Base-by-base conservation (phyloP, 164 flowering plant species). In the Chimonanthus praecox region DNA sequence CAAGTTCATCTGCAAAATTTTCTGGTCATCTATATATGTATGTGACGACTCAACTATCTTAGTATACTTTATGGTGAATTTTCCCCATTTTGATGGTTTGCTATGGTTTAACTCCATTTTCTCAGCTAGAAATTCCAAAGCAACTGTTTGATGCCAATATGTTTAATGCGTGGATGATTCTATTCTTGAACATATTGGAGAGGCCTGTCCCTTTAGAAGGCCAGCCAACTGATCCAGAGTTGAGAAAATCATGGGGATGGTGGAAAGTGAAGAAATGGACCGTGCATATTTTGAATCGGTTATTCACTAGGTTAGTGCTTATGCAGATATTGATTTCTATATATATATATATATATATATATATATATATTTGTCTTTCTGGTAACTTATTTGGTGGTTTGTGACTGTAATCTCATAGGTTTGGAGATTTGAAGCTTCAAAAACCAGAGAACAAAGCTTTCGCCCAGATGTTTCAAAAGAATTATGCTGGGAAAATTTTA, bases 231-330 rank as follows among this genome's bases (percentile, higher is more conserved):
- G 99, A 96, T 83, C 98, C 96, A 58, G 99, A 96, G 78, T 82
- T 76, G 10, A 85, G 98, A 74, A 96, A 92, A 85, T 83, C 97
- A 46, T 96, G 98, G 98, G 97, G 98, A 18, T 96, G 99, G 99
- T 96, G 99, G 99, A 96, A 96, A 83, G 99, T 92, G 54, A 94
- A 96, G 85, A 96, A 96, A 77, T 96, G 99, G 99, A 92, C 95
- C 0, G 94, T 91, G 74, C 99, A 96, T 77, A 96, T 96, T 76
- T 82, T 96, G 75, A 96, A 96, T 69, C 89, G 99, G 69, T 85
- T 96, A 49, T 96, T 92, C 75, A 92, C 97, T 62, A 73, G 99
- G 99, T 94, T 70, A 75, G 84, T 67, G 68, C 33, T 48, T 72
- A 49, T 16, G 44, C 45, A 4, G 10, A 20, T 20, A 44, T 66